phyloP scores from a whole-genome alignment of 2,329 filamentous ascomycete genomes.

The Epichloe gansuensis region DNA sequence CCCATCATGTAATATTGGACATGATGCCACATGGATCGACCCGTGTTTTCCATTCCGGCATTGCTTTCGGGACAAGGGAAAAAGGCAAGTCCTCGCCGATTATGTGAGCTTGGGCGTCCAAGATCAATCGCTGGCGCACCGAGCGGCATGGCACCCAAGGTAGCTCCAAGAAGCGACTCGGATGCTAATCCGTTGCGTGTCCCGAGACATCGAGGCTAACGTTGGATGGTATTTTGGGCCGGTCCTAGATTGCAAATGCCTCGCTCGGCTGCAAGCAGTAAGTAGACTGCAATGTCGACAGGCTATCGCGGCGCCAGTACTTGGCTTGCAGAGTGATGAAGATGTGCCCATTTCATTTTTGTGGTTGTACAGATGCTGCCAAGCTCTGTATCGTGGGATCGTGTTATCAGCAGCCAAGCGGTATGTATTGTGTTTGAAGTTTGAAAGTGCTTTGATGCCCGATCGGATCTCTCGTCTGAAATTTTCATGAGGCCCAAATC shows the following conservation, averaged over 20 bases:
- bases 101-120: background rate
- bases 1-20: background rate
- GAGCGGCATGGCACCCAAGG: background rate
- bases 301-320: background rate
- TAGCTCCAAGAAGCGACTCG: background rate
- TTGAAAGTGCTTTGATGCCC: background rate
- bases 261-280: too few species aligned
- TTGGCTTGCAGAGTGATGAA: background rate
- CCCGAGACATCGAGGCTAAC: too few species aligned
- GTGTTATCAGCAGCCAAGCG: background rate
- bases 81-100: background rate
- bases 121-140: background rate
- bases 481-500: background rate
- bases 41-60: background rate
- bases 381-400: background rate
- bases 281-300: too few species aligned
- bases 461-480: background rate
- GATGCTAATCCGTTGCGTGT: too few species aligned
- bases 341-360: background rate
- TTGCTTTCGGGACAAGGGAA: background rate
- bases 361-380: background rate
- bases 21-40: background rate
- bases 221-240: too few species aligned
- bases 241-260: too few species aligned
- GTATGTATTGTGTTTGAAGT: background rate